Evolutionary conservation across 2,329 filamentous ascomycete genomes (phyloP).

Genomic region (Arthrocladium fulminans): DNA sequence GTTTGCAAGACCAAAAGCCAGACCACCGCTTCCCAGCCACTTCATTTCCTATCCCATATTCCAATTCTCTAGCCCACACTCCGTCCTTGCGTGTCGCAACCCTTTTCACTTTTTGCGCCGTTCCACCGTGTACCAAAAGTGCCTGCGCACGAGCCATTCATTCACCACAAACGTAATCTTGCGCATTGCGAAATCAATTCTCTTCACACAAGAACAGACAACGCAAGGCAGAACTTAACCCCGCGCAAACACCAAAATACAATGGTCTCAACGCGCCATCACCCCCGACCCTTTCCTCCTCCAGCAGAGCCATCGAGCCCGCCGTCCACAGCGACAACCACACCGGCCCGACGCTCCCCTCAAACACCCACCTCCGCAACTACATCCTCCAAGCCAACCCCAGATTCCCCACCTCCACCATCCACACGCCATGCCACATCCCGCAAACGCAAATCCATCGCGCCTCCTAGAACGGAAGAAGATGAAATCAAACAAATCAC

Average conservation of each 20-base stretch:
- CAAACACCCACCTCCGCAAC: conserved; percentile 1
- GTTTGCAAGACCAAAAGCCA: too few species aligned
- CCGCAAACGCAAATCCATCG: conserved; percentile 1
- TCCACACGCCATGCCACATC: not conserved
- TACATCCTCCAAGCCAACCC: not conserved
- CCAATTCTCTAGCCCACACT: too few species aligned
- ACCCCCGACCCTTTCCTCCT: conserved; percentile 4
- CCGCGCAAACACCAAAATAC: not conserved
- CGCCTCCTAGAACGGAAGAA: not conserved
- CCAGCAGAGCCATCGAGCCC: not conserved
- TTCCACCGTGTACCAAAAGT: too few species aligned
- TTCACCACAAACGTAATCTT: too few species aligned
- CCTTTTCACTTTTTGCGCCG: too few species aligned
- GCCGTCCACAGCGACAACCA: not conserved
- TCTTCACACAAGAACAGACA: too few species aligned
- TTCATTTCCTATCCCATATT: too few species aligned
- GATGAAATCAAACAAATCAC: conserved; percentile 3
- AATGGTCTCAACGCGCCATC: conserved; percentile 9
- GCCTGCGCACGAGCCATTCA: too few species aligned
- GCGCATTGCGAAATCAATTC: too few species aligned
- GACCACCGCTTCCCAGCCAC: too few species aligned
- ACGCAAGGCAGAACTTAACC: not conserved
- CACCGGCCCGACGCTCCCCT: not conserved
- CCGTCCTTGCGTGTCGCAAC: too few species aligned
- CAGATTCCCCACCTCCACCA: conserved; percentile 2